phyloP scores from a whole-genome alignment of 192 early-diverging fungal genomes.

The Martensiomyces pterosporus region DNA sequence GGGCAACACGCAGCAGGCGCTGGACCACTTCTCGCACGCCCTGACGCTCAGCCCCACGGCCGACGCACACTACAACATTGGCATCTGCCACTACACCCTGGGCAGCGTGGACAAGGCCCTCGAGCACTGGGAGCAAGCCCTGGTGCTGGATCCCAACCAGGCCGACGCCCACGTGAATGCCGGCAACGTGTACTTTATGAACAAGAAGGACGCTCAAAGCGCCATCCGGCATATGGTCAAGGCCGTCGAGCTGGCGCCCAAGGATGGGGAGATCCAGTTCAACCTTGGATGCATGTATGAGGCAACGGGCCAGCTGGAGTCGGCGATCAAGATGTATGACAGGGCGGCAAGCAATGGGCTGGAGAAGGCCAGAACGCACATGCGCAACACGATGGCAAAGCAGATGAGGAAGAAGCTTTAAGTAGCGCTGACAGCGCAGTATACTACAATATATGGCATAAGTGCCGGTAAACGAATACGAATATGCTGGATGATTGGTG shows the following conservation, averaged over 20 bases:
- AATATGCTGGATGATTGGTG: too few relatives aligned
- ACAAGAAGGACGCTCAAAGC: slow-evolving; percentile 41
- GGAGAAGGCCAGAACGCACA: slow-evolving; percentile 49
- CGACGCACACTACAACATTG: slow-evolving; percentile 30
- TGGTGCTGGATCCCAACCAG: slow-evolving; percentile 51
- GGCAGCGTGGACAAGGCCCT: slow-evolving; percentile 57
- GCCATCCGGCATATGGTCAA: slow-evolving; percentile 55
- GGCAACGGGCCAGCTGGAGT: slow-evolving; percentile 50
- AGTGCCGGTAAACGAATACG: too few relatives aligned
- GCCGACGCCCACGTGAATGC: slow-evolving; percentile 70
- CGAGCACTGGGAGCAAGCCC: slow-evolving; percentile 55
- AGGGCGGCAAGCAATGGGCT: slow-evolving; percentile 51
- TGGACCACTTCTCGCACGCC: slow-evolving; percentile 1
- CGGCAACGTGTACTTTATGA: slow-evolving; percentile 56
- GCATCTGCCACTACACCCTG: slow-evolving; percentile 30
- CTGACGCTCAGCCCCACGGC: slow-evolving; percentile 11
- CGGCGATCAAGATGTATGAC: slow-evolving; percentile 57
- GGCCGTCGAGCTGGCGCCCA: slow-evolving; percentile 57
- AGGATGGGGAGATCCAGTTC: slow-evolving; percentile 65
- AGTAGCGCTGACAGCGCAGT: background rate
- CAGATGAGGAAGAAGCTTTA: slow-evolving; percentile 12
- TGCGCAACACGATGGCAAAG: slow-evolving; percentile 54
- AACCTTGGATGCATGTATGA: slow-evolving; percentile 66
- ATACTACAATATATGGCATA: too few relatives aligned
- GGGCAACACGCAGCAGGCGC: slow-evolving; percentile 10